Evolutionary conservation across 108 stramenopile genomes (phyloP).

Genomic region (Pseudonitzschia pungens): DNA sequence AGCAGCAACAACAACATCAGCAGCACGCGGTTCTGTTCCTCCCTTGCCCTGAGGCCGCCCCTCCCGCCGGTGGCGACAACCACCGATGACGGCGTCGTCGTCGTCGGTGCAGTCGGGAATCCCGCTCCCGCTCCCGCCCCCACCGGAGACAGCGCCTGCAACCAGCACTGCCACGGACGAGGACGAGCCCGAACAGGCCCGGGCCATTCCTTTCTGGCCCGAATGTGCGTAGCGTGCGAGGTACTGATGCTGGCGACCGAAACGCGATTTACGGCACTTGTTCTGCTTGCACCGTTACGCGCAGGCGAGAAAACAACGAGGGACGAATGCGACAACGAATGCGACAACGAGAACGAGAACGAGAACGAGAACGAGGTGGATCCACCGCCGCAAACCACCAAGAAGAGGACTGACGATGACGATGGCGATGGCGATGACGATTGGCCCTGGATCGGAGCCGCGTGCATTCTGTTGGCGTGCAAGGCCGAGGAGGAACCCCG

Average conservation of each 20-base stretch:
- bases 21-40: background rate
- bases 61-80: background rate
- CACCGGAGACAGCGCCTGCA: no score
- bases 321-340: constrained; percentile 11
- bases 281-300: constrained; percentile 71
- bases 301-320: constrained; percentile 10
- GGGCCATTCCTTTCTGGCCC: constrained; percentile 26
- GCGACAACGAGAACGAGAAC: constrained; percentile 16
- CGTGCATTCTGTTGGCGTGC: constrained; percentile 70
- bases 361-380: constrained; percentile 13
- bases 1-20: background rate
- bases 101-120: no score
- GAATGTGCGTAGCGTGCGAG: constrained; percentile 60
- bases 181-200: no score
- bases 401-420: background rate
- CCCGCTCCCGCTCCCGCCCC: no score
- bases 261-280: constrained; percentile 56
- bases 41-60: background rate
- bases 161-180: no score
- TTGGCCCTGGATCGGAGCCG: constrained; percentile 53
- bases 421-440: constrained; percentile 4
- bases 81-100: no score
- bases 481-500: constrained; percentile 79
- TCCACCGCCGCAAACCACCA: constrained; percentile 1
- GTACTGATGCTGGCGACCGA: constrained; percentile 60